These are phyloP conservation scores for Boletus sensibilis DNA, from an alignment of 768 basidiomycete species.

Conservation along the genomic window DNA sequence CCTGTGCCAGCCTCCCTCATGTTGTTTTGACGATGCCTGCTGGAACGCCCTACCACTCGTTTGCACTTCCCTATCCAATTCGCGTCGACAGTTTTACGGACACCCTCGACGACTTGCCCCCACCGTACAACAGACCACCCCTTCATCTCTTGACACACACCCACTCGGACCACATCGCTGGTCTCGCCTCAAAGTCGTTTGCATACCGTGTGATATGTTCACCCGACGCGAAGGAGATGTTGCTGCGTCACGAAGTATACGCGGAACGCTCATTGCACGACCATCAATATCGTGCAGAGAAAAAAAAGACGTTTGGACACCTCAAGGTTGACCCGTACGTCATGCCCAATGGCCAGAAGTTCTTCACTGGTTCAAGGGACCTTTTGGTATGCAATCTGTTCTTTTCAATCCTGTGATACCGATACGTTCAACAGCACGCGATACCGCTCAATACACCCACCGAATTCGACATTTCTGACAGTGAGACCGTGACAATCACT, in stretches of 20 bases:
- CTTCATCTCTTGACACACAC: constrained; percentile 86
- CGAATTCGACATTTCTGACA: constrained; percentile 51
- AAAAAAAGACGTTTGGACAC: constrained; percentile 59
- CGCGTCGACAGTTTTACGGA: constrained; percentile 81
- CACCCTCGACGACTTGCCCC: constrained; percentile 34
- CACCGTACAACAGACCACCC: constrained; percentile 35
- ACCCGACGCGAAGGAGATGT: constrained; percentile 80
- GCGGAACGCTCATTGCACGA: constrained; percentile 60
- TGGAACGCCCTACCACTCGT: constrained; percentile 75
- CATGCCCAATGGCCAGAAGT: constrained; percentile 45
- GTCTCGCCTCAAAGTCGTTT: constrained; percentile 75
- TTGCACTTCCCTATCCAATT: constrained; percentile 76
- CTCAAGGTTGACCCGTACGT: constrained; percentile 55
- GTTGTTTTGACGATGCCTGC: constrained; percentile 53
- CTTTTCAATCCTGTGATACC: not conserved
- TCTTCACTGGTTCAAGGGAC: constrained; percentile 59
- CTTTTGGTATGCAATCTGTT: constrained; percentile 32
- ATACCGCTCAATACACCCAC: constrained; percentile 67
- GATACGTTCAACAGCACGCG: constrained; percentile 42
- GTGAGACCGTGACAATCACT: constrained; percentile 67
- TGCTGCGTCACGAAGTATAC: constrained; percentile 73
- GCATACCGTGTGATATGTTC: constrained; percentile 75
- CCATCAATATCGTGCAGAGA: constrained; percentile 31
- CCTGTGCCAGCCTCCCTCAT: constrained; percentile 7
- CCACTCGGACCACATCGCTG: constrained; percentile 83